Conservation (phyloP, 169 alveolate species). For the Plasmodium knowlesi region DNA sequence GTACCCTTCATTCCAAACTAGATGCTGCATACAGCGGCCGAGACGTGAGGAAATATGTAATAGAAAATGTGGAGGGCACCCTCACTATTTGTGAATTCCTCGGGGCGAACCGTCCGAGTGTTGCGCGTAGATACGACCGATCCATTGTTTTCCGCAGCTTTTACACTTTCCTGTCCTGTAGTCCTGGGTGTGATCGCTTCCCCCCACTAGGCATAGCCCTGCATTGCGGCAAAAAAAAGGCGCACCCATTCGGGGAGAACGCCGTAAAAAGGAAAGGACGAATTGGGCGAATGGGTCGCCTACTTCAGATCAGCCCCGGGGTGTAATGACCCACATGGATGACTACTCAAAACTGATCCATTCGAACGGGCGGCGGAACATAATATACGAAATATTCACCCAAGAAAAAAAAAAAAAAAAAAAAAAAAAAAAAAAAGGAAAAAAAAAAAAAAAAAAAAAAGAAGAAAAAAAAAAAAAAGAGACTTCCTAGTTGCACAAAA, state of each 20-base stretch:
- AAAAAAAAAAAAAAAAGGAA: too few relatives aligned
- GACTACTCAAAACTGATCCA: background rate
- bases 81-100: background rate
- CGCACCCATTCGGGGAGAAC: background rate
- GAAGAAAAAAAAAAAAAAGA: too few relatives aligned
- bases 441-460: too few relatives aligned
- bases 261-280: background rate
- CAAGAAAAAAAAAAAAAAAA: too few relatives aligned
- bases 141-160: background rate
- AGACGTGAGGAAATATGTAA: background rate
- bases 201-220: background rate
- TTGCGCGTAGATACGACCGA: background rate
- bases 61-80: background rate
- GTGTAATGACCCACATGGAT: background rate
- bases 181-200: background rate
- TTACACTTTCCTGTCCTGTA: background rate
- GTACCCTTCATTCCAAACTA: background rate
- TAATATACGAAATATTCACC: background rate
- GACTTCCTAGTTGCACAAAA: too few relatives aligned
- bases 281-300: background rate
- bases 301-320: background rate
- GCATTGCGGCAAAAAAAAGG: background rate
- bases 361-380: background rate
- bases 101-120: background rate
- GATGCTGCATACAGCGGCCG: background rate